A percentile compares a stretch with the other conserved stretches of the same genome.
These are phyloP conservation scores for Hymenoscyphus repandus DNA, from an alignment of 2,329 filamentous ascomycete genomes.

Conservation along the genomic window DNA sequence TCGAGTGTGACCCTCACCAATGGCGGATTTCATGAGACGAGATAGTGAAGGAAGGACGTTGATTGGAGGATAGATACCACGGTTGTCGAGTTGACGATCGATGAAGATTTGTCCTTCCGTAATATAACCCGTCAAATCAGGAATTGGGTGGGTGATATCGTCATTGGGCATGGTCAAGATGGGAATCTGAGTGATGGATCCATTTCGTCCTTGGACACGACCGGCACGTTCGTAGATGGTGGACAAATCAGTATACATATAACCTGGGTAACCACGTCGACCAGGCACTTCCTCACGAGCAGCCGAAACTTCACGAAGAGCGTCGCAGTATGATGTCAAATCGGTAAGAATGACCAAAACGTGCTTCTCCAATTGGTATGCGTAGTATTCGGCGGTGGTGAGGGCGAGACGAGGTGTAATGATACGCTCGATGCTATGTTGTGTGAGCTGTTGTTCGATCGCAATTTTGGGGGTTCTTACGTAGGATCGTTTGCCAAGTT, in stretches of 20 bases:
- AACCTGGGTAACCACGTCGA: conserved; percentile 98
- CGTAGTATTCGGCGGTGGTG: conserved; percentile 98
- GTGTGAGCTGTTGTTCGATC: conserved; percentile 8
- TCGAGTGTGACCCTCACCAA: conserved; percentile 93
- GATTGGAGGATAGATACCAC: conserved; percentile 97
- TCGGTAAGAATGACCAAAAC: conserved; percentile 98
- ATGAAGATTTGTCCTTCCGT: conserved; percentile 98
- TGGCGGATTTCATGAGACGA: conserved; percentile 99
- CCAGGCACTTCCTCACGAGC: conserved; percentile 98
- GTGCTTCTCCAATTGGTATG: conserved; percentile 99
- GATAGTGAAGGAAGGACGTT: conserved; percentile 97
- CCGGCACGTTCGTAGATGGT: conserved; percentile 99
- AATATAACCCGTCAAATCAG: conserved; percentile 97
- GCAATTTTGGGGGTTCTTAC: conserved; percentile 46
- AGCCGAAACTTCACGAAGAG: conserved; percentile 95
- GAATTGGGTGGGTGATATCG: conserved; percentile 98
- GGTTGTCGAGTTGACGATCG: conserved; percentile 89
- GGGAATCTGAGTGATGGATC: conserved; percentile 97
- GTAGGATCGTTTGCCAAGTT: conserved; percentile 99
- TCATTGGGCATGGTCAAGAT: conserved; percentile 99
- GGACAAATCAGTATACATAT: conserved; percentile 99
- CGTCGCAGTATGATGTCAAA: conserved; percentile 96
- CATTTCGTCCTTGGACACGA: conserved; percentile 93
- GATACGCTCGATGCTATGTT: conserved; percentile 87
- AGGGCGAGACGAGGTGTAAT: conserved; percentile 97